Conservation (phyloP, 495 filamentous ascomycete genomes). For the Astrothelium macrocarpum region DNA sequence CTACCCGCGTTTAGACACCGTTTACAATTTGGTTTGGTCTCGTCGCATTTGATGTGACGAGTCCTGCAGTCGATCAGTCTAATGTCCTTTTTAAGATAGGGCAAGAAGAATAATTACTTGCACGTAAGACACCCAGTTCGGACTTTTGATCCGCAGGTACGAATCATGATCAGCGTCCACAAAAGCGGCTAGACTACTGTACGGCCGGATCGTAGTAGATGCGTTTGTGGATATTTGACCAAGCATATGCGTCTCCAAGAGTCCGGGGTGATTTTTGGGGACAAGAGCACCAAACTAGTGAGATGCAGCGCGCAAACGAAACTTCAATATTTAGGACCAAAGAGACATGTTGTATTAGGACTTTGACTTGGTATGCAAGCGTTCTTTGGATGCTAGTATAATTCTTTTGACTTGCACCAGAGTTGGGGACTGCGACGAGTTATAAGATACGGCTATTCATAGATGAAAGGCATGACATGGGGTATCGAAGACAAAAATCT, state of each 20-base stretch:
- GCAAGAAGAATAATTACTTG: not conserved
- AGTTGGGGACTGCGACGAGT: not conserved
- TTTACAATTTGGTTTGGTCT: constrained; percentile 15
- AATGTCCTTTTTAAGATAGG: not conserved
- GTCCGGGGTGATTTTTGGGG: not conserved
- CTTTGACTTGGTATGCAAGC: not conserved
- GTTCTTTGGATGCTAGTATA: not conserved
- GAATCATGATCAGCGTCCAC: not conserved
- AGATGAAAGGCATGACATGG: not conserved
- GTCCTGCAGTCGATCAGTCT: constrained; percentile 11
- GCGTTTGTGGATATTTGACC: not conserved
- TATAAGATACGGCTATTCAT: not conserved
- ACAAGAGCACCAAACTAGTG: not conserved
- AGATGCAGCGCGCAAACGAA: not conserved
- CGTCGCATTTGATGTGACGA: constrained; percentile 21
- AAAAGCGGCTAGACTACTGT: not conserved
- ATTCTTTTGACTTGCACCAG: not conserved
- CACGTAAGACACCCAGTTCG: not conserved
- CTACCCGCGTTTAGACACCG: constrained; percentile 6
- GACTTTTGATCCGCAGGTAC: not conserved
- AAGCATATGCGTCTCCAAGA: not conserved
- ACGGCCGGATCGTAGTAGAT: not conserved
- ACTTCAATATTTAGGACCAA: not conserved
- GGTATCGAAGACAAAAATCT: not conserved
- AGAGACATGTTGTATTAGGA: not conserved